These are phyloP conservation scores for Spencermartinsiella europaea DNA, from an alignment of 805 yeast genomes.

Conservation along the genomic window DNA sequence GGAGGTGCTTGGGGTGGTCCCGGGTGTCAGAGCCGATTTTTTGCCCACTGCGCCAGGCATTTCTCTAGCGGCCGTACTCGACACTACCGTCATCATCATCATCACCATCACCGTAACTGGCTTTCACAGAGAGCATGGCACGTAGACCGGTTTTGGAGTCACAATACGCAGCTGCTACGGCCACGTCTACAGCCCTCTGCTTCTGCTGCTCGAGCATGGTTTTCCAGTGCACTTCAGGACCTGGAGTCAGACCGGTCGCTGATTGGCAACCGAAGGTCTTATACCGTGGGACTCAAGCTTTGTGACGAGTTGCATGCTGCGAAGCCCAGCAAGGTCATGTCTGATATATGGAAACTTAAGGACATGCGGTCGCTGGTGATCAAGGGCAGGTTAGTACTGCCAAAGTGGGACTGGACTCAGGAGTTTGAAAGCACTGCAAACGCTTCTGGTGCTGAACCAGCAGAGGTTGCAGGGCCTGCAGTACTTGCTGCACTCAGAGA, in stretches of 20 bases:
- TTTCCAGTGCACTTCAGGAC: not conserved
- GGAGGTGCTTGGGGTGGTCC: too few relatives aligned
- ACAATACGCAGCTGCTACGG: conserved; percentile 1
- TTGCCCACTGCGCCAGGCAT: not conserved
- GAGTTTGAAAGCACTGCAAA: not conserved
- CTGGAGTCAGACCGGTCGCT: not conserved
- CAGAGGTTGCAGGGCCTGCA: not conserved
- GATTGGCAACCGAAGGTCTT: not conserved
- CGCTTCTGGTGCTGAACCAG: too few relatives aligned
- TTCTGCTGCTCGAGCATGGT: not conserved
- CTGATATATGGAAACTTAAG: not conserved
- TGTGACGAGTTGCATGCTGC: not conserved
- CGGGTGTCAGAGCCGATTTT: too few relatives aligned
- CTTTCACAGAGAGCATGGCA: not conserved
- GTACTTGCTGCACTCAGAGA: not conserved
- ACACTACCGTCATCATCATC: not conserved
- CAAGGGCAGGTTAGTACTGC: not conserved
- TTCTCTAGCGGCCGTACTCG: not conserved
- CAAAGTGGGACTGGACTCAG: not conserved
- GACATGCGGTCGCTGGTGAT: not conserved
- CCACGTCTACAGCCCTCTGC: not conserved
- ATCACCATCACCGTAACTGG: not conserved
- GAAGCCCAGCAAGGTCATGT: conserved; percentile 2
- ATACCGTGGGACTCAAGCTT: not conserved
- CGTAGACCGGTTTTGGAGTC: conserved; percentile 1